Evolutionary conservation across 495 filamentous ascomycete genomes (phyloP), one percentile per base, ranked within the genome.

Genomic region (Tuber magnatum): DNA sequence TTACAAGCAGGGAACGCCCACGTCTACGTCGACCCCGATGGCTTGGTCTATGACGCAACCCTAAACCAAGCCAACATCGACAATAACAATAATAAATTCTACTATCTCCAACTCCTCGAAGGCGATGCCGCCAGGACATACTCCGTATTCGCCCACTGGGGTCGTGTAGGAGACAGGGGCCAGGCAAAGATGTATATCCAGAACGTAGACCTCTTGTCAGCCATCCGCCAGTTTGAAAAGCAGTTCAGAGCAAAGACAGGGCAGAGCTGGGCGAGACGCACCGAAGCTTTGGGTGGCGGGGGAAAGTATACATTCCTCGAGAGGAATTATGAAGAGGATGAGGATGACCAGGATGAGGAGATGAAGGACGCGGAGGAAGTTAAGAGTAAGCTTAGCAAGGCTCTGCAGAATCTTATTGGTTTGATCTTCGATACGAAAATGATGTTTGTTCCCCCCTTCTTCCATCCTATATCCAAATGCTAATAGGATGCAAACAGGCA

Each of bases 181-280:
- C 89, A 92, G 78, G 86, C 81, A 10, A 85, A 86, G 1, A 74
- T 85, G 28, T 77, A 91, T 3, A 85, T 84, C 3, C 44, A 82
- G 42, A 28, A 40, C 14, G 84, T 85, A 16, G 70, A 76, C 28
- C 77, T 91, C 10, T 75, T 77, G 0, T 51, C 76, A 8, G 92
- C 92, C 0, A 81, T 87, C 41, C 75, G 68, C 1, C 75, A 86
- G 9, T 96, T 92, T 73, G 83, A 91, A 43, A 90, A 88, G 80
- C 92, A 92, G 77, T 96, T 97, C 86, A 93, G 89, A 76, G 87
- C 88, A 76, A 95, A 96, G 82, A 88, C 91, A 0, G 92, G 93
- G 12, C 83, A 91, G 43, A 73, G 81, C 0, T 97, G 93, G 93
- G 85, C 81, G 1, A 81, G 92, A 68, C 88, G 93, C 3, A 81